phyloP scores from a whole-genome alignment of 2,329 filamentous ascomycete species.

The Mycosphaerella sp. region DNA sequence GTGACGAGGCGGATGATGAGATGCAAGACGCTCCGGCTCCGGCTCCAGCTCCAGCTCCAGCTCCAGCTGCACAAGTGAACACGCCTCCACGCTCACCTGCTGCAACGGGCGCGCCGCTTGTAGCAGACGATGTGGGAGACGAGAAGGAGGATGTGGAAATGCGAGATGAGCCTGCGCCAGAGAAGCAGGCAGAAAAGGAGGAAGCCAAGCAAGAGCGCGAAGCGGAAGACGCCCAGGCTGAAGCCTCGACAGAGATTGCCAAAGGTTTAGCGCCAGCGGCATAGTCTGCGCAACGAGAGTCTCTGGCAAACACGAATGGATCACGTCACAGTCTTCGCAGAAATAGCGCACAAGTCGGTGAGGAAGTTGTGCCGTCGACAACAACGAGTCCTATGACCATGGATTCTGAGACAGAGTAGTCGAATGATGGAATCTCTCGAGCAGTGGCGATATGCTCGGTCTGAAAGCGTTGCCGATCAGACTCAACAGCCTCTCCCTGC shows the following conservation, averaged over 20 bases:
- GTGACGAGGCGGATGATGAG: conserved; percentile 37
- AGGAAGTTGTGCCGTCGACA: too few species aligned
- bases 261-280: conserved; percentile 14
- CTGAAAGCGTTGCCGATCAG: too few species aligned
- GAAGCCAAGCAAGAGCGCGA: conserved; percentile 29
- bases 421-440: too few species aligned
- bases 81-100: conserved; percentile 20
- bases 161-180: conserved; percentile 10
- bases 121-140: conserved; percentile 2
- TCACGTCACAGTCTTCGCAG: too few species aligned
- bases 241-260: conserved; percentile 27
- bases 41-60: background rate
- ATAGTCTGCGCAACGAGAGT: background rate
- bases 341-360: too few species aligned
- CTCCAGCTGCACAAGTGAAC: conserved; percentile 26
- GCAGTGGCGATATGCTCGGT: too few species aligned
- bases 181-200: conserved; percentile 25
- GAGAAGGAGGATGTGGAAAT: conserved; percentile 18
- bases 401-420: too few species aligned
- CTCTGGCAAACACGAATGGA: too few species aligned
- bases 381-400: too few species aligned
- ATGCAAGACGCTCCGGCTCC: conserved; percentile 24
- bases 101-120: conserved; percentile 1
- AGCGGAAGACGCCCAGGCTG: conserved; percentile 27
- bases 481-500: too few species aligned